Base-by-base conservation (phyloP, 768 basidiomycete species). In the Rhodotorula babjevae region DNA sequence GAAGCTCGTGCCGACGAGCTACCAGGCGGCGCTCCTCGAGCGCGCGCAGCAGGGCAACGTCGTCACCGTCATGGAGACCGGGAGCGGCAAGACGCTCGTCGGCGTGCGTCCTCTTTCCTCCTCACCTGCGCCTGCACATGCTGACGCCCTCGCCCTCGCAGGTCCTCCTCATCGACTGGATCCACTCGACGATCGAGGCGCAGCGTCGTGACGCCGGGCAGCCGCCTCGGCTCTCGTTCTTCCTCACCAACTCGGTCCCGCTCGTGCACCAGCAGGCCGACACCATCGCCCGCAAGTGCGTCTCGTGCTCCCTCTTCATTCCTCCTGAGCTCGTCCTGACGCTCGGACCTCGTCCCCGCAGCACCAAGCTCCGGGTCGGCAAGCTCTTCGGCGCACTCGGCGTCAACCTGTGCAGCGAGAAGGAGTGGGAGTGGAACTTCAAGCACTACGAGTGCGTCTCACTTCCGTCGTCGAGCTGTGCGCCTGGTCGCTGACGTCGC, bases 31-130 rank as follows among this genome's bases (percentile, higher is more conserved):
- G 18, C 40, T 69, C 16, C 40, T 69, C 50, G 58, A 69, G 59
- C 29, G 52, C 16, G 68, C 68, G 12, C 65, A 69, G 58, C 42
- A 42, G 18, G 63, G 58, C 4, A 69, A 69, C 33, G 25, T 64
- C 29, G 27, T 69, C 19, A 64, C 63, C 7, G 58, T 64, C 29
- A 16, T 69, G 23, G 25, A 42, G 14, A 69, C 68, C 2, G 68
- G 68, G 1, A 19, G 31, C n/a, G 68, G 68, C 8, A 69, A 69
- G 68, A 69, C 68, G n/a, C 63, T 69, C 42, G 59, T 69, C 36
- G 68, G 57, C 21, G 68, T 63, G 27, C 46, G 62, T 44, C 33
- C 36, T 2, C n/a, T n/a, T 50, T 25, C 23, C 15, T 18, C 19
- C 19, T 29, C 12, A 2, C 3, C 57, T 25, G 18, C 31, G 3